Evolutionary conservation across 768 basidiomycete species (phyloP), one percentile per base, ranked within the genome.

Genomic region (Pulveroboletus sp.): DNA sequence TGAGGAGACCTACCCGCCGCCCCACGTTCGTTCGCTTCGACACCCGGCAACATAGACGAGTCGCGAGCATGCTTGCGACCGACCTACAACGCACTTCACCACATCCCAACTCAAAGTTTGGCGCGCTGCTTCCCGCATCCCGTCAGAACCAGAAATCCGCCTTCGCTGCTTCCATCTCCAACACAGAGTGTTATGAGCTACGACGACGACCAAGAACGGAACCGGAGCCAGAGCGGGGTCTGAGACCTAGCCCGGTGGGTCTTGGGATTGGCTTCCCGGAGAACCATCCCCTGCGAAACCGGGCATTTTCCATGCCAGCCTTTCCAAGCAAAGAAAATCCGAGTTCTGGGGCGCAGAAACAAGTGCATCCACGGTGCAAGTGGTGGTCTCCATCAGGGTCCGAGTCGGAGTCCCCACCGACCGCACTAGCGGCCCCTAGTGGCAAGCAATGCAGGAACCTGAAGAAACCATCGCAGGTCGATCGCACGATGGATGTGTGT

Each of bases 261-360:
- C 51, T 64, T 8, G 64, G 63, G 24, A 53, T 64, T 27, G 59
- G 62, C 10, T 59, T 67, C 41, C 65, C 63, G 16, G 57, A 61
- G 33, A 51, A 45, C 20, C 59, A 66, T 16, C 63, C 53, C 9
- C 35, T 56, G 5, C 52, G 46, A 3, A 29, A 39, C 36, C 63
- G 65, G 0, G 51, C 57, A 6, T 53, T 47, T 23, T 59, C 51
- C 23, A 55, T 59, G 57, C 63, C 65, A 5, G 37, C 35, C 13
- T 29, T 11, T 29, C 27, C 27, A 29, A 29, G 27, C 4, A 29
- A 29, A 29, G 8, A 7, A 29, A 9, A 10, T 10, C 9, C 35
- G 17, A 17, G 35, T 36, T 19, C 2, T 7, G 19, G n/a, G 17
- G 19, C 7, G 19, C 17, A 11, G 35, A n/a, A n/a, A 36, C 8